Evolutionary conservation across 1,284 basidiomycete species (phyloP).

Genomic region (Cryptococcus sp.): DNA sequence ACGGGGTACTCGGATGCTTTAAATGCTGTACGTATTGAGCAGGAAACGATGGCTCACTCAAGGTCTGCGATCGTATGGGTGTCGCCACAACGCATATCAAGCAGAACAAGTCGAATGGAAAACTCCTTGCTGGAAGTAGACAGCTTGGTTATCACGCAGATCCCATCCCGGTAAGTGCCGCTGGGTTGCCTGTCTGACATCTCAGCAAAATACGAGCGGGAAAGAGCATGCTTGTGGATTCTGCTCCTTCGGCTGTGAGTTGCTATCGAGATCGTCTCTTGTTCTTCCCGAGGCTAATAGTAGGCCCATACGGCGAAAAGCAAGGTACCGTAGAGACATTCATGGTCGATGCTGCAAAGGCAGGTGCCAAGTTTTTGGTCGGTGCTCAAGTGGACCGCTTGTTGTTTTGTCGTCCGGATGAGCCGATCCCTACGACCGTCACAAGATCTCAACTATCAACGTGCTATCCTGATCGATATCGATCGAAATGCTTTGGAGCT

Average conservation of each 20-base stretch:
- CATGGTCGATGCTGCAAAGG: slow-evolving; percentile 17
- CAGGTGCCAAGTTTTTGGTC: slow-evolving; percentile 13
- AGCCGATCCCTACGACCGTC: neutral
- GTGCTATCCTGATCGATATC: neutral
- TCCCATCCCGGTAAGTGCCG: slow-evolving; percentile 21
- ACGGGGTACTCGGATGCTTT: slow-evolving; percentile 42
- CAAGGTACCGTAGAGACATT: slow-evolving; percentile 18
- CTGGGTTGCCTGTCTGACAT: neutral
- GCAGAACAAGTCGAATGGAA: slow-evolving; percentile 45
- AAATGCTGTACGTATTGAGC: slow-evolving; percentile 22
- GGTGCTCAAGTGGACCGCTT: slow-evolving; percentile 42
- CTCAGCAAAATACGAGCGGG: slow-evolving; percentile 46
- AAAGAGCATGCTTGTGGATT: slow-evolving; percentile 47
- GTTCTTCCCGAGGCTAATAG: too few relatives aligned
- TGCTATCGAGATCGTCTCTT: neutral
- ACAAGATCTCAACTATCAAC: neutral
- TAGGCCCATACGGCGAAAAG: slow-evolving; percentile 8
- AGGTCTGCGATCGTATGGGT: slow-evolving; percentile 47
- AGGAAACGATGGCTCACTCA: neutral
- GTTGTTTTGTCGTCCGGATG: slow-evolving; percentile 27
- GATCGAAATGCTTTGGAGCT: slow-evolving; percentile 3
- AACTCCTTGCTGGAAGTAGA: slow-evolving; percentile 38
- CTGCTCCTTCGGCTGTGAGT: slow-evolving; percentile 47
- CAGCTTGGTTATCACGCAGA: slow-evolving; percentile 40
- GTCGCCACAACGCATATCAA: slow-evolving; percentile 38